A percentile compares a stretch with the other conserved stretches of the same genome.
Evolutionary conservation across 176 grass and related monocot species (phyloP).

Genomic region (Carex parvula): DNA sequence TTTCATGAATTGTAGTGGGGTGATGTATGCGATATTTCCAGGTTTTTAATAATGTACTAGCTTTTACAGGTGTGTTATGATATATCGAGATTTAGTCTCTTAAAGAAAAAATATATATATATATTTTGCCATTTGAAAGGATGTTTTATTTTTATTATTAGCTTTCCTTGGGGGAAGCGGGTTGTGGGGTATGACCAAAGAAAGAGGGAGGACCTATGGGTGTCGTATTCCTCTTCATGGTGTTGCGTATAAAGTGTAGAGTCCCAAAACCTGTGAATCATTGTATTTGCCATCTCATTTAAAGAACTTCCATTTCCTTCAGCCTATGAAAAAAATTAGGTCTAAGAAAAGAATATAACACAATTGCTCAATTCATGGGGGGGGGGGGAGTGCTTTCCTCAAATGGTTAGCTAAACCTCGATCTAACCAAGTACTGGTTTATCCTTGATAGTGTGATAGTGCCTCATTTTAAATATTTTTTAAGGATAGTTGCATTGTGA

Average conservation of each 20-base stretch:
- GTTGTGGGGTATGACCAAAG: not conserved
- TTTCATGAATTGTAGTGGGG: not conserved
- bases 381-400: conserved; percentile 3
- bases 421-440: not conserved
- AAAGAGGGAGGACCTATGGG: conserved; percentile 38
- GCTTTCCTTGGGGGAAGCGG: not conserved
- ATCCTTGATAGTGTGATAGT: not conserved
- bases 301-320: conserved; percentile 37
- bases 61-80: not conserved
- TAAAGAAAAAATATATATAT: not conserved
- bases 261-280: conserved; percentile 89
- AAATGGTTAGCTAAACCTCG: conserved; percentile 1
- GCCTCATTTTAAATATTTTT: not conserved
- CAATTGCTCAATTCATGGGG: not conserved
- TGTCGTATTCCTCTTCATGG: conserved; percentile 52
- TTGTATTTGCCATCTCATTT: conserved; percentile 56
- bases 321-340: conserved; percentile 5
- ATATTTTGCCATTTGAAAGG: not conserved
- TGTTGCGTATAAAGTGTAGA: conserved; percentile 52
- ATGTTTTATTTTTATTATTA: not conserved
- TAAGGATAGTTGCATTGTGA: not conserved
- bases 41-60: not conserved
- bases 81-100: conserved; percentile 4
- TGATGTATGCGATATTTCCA: not conserved
- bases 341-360: not conserved